Evolutionary conservation across 164 flowering plant species (phyloP), one percentile per base, ranked within the genome.

Genomic region (Magnolia officinalis): DNA sequence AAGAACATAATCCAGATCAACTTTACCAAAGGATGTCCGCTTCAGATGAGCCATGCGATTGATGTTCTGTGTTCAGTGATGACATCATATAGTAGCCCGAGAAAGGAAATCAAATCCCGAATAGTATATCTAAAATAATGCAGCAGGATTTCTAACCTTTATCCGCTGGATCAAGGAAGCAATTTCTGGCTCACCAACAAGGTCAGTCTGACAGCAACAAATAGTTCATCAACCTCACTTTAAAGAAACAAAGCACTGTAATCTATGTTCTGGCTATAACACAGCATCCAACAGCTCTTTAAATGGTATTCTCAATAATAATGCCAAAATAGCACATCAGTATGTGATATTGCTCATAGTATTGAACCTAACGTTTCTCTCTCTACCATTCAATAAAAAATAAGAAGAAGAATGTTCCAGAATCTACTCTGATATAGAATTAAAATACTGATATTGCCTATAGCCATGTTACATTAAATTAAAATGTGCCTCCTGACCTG

Each of bases 1-100:
- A 83, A 96, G 99, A 82, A 96, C 98, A 85, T 96, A 96, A 81
- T 96, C 97, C 83, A 96, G 80, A 81, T 96, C 91, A 81, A 96
- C 99, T 80, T 91, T 87, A 79, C 99, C 99, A 85, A 76, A 96
- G 78, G 90, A 78, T 61, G 99, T 90, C 68, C 83, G 84, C 83
- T 87, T 92, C 70, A 96, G 77, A 72, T 85, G 45, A 84, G 99
- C 98, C 95, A 93, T 87, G 70, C 84, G 63, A 80, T 94, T 94
- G 52, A 96, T 92, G 74, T 73, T 86, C 98, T 96, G 88, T 58
- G 70, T 23, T 13, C 50, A 74, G 76, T 31, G 58, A 51, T 19
- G 20, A 49, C n/a, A 72, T 8, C 14, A 52, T 21, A 5, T 10
- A 73, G 29, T 4, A 64, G 6, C 24, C 74, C 29, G 24, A n/a